Evolutionary conservation across 2,329 filamentous ascomycete species (phyloP).

Genomic region (Sporothrix pallida): DNA sequence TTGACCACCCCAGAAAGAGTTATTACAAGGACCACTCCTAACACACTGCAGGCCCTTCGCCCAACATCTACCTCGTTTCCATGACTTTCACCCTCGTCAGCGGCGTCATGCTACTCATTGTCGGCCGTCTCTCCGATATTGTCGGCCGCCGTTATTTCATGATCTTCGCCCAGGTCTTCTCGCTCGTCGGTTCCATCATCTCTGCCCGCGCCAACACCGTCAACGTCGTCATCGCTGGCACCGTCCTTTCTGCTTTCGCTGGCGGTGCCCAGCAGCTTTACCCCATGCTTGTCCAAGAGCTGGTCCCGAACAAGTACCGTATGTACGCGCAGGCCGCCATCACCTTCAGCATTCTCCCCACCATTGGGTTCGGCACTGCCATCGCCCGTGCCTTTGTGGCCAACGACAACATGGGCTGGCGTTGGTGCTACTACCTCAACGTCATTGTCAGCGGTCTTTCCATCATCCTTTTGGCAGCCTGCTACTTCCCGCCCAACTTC

Average conservation of each 20-base stretch:
- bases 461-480: slow-evolving; percentile 49
- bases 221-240: slow-evolving; percentile 46
- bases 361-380: slow-evolving; percentile 51
- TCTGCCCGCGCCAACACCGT: slow-evolving; percentile 45
- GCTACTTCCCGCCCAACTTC: slow-evolving; percentile 55
- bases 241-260: slow-evolving; percentile 46
- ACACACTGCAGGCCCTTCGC: slow-evolving; percentile 15
- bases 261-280: slow-evolving; percentile 50
- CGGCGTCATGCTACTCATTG: slow-evolving; percentile 44
- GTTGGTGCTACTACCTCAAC: slow-evolving; percentile 56
- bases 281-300: slow-evolving; percentile 48
- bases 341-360: slow-evolving; percentile 47
- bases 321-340: slow-evolving; percentile 47
- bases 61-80: slow-evolving; percentile 32
- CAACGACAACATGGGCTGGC: slow-evolving; percentile 51
- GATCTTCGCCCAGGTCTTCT: slow-evolving; percentile 43
- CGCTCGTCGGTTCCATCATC: slow-evolving; percentile 47
- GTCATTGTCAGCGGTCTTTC: slow-evolving; percentile 51
- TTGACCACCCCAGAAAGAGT: neutral
- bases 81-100: slow-evolving; percentile 29
- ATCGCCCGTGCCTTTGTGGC: slow-evolving; percentile 52
- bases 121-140: slow-evolving; percentile 47
- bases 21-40: neutral
- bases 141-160: slow-evolving; percentile 51
- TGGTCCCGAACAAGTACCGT: slow-evolving; percentile 50